Evolutionary conservation across 805 yeast species (phyloP).

Genomic region (Starmerella floris): DNA sequence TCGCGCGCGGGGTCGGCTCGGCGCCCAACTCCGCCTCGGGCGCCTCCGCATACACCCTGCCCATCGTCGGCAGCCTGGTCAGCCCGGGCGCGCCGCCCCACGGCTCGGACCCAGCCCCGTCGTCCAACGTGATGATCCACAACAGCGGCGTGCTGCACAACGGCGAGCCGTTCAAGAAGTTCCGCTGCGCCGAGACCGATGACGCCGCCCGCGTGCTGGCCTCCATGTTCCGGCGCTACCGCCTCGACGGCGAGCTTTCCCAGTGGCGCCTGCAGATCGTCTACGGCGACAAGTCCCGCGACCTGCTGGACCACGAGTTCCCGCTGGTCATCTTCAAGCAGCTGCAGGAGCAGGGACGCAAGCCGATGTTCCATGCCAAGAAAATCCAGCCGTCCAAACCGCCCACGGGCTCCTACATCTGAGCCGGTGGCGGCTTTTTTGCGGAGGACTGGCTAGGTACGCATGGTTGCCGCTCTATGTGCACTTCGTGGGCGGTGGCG

Average conservation of each 20-base stretch:
- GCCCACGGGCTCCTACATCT: slow-evolving; percentile 3
- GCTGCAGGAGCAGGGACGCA: slow-evolving; percentile 40
- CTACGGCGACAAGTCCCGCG: slow-evolving; percentile 80
- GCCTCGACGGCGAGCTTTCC: slow-evolving; percentile 68
- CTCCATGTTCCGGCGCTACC: slow-evolving; percentile 77
- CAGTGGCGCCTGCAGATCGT: slow-evolving; percentile 80
- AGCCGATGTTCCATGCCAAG: slow-evolving; percentile 3
- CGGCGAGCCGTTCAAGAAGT: slow-evolving; percentile 63
- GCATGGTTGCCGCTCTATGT: too few relatives aligned
- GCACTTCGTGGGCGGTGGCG: too few relatives aligned
- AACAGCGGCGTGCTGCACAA: neutral
- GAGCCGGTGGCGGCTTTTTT: neutral
- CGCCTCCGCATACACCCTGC: neutral
- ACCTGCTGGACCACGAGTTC: slow-evolving; percentile 68
- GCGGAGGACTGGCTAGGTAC: too few relatives aligned
- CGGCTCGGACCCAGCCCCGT: neutral
- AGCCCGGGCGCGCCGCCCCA: neutral
- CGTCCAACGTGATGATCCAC: slow-evolving; percentile 8
- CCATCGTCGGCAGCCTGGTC: neutral
- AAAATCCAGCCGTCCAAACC: slow-evolving; percentile 3
- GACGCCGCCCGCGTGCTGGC: slow-evolving; percentile 80
- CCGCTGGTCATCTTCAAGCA: slow-evolving; percentile 80
- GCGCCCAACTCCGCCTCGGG: slow-evolving; percentile 7
- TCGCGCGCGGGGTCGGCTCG: slow-evolving; percentile 1
- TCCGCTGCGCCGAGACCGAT: slow-evolving; percentile 78